phyloP scores from a whole-genome alignment of 2,329 filamentous ascomycete species.

The Scedosporium aurantiacum region DNA sequence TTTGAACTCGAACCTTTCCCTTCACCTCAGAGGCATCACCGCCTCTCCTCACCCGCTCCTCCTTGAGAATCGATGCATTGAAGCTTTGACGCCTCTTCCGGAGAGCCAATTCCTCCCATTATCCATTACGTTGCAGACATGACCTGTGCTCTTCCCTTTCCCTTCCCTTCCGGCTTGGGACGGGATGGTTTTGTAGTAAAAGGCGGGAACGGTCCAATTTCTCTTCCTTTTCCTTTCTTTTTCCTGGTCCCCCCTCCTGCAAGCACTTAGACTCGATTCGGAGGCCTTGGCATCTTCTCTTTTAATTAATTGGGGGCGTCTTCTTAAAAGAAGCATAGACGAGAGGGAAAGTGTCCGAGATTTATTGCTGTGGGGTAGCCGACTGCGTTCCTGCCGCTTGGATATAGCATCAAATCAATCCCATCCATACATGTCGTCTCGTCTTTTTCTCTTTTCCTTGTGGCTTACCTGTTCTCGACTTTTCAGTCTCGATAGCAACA shows the following conservation, averaged over 20 bases:
- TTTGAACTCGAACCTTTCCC: too few relatives aligned
- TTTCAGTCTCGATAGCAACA: neutral
- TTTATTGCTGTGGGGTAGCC: neutral
- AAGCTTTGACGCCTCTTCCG: too few relatives aligned
- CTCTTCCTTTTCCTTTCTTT: neutral
- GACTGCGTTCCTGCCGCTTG: neutral
- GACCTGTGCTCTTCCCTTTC: neutral
- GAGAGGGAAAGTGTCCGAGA: neutral
- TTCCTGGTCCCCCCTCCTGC: neutral
- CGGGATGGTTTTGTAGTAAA: neutral
- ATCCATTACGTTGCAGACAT: too few relatives aligned
- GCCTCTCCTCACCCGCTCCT: too few relatives aligned
- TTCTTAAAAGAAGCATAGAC: neutral
- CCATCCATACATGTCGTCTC: neutral
- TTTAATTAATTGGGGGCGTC: neutral
- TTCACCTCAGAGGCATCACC: too few relatives aligned
- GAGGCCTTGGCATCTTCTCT: neutral
- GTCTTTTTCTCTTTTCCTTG: neutral
- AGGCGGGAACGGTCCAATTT: neutral
- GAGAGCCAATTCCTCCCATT: too few relatives aligned
- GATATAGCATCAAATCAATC: neutral
- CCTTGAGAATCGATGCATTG: too few relatives aligned
- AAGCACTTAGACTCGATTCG: constrained; percentile 5
- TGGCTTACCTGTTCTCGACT: neutral
- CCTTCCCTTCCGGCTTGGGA: neutral